phyloP scores from a whole-genome alignment of 345 rosid species.

The Isatis tinctoria region DNA sequence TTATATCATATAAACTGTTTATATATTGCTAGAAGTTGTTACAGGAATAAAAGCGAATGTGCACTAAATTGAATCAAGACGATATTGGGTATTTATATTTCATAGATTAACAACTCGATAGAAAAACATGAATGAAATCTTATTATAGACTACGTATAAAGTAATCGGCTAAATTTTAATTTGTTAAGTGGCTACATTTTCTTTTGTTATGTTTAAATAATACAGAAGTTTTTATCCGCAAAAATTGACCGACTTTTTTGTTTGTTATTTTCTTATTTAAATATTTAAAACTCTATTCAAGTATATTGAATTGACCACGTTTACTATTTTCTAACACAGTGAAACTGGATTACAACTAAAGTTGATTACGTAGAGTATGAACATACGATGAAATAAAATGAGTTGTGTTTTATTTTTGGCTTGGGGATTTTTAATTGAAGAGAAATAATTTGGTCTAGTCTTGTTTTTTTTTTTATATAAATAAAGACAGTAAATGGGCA shows the following conservation, averaged over 20 bases:
- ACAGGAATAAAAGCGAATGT: neutral
- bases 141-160: too few relatives aligned
- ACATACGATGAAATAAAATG: neutral
- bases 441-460: neutral
- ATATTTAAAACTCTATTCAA: neutral
- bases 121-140: too few relatives aligned
- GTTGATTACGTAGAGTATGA: neutral
- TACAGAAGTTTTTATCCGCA: neutral
- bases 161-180: too few relatives aligned
- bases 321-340: neutral
- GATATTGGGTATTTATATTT: neutral
- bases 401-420: neutral
- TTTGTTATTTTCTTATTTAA: neutral
- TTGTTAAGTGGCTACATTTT: too few relatives aligned
- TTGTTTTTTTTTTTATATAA: too few relatives aligned
- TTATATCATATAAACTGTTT: neutral
- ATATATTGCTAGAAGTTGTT: neutral
- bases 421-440: neutral
- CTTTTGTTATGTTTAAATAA: neutral
- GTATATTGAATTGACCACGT: neutral
- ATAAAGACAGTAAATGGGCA: too few relatives aligned
- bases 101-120: too few relatives aligned
- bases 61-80: neutral
- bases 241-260: neutral
- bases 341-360: neutral